Evolutionary conservation across 108 stramenopile species (phyloP).

Genomic region (Halocafeteria seosinensis): DNA sequence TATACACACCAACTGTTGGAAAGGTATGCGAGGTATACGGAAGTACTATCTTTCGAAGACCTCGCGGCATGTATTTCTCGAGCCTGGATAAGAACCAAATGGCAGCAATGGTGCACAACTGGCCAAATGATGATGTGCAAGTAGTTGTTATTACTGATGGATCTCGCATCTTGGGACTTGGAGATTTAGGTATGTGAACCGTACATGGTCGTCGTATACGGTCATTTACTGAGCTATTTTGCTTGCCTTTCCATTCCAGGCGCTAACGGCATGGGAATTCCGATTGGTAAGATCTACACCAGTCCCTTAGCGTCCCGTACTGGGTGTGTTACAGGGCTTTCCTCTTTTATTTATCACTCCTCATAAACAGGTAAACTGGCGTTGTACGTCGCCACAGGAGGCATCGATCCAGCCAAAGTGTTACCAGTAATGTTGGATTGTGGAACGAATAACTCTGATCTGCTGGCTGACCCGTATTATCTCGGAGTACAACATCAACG

Average conservation of each 20-base stretch:
- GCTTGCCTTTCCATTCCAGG: too few species aligned
- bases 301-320: too few species aligned
- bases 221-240: too few species aligned
- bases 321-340: too few species aligned
- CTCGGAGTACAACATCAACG: conserved; percentile 63
- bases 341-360: too few species aligned
- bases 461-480: conserved; percentile 68
- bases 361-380: too few species aligned
- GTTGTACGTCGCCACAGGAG: conserved; percentile 87
- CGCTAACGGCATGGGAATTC: conserved; percentile 85
- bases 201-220: too few species aligned
- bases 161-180: conserved; percentile 75
- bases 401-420: conserved; percentile 81
- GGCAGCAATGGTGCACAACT: conserved; percentile 79
- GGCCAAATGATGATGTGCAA: conserved; percentile 79
- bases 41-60: conserved; percentile 47
- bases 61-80: conserved; percentile 86
- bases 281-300: too few species aligned
- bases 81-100: conserved; percentile 71
- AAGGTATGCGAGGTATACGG: conserved; percentile 68
- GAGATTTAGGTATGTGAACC: too few species aligned
- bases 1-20: conserved; percentile 96
- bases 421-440: conserved; percentile 84
- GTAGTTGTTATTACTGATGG: conserved; percentile 96
- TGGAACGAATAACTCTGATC: conserved; percentile 84